Percentiles rank a stretch among this genome's conserved stretches.
Evolutionary conservation across 495 filamentous ascomycete genomes (phyloP).

Genomic region (Daldinia bambusicola): DNA sequence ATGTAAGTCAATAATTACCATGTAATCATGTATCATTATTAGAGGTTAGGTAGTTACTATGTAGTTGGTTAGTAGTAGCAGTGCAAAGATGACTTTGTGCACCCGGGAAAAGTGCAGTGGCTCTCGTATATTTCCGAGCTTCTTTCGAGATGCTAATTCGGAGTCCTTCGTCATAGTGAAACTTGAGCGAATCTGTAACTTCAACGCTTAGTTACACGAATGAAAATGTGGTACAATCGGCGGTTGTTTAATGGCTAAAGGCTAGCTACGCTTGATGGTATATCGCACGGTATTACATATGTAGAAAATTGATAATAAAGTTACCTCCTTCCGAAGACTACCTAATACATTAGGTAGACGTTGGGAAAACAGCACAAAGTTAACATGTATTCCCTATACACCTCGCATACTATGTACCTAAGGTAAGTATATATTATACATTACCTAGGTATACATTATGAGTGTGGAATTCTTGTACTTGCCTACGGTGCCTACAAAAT

Average conservation of each 20-base stretch:
- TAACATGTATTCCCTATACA: not conserved
- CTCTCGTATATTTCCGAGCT: slow-evolving; percentile 2
- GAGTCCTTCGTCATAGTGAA: not conserved
- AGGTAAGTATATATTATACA: too few relatives aligned
- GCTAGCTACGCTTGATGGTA: slow-evolving; percentile 28
- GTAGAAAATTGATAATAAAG: slow-evolving; percentile 13
- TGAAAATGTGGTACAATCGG: slow-evolving; percentile 23
- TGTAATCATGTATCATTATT: not conserved
- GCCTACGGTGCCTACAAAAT: too few relatives aligned
- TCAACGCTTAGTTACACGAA: slow-evolving; percentile 32
- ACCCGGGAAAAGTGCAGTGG: not conserved
- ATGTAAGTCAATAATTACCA: not conserved
- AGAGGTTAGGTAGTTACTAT: not conserved
- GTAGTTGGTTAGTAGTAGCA: not conserved
- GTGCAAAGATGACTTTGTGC: not conserved
- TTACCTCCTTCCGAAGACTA: not conserved
- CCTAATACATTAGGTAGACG: not conserved
- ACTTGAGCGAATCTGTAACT: not conserved
- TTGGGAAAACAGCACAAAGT: not conserved
- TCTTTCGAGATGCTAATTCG: not conserved
- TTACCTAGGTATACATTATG: too few relatives aligned
- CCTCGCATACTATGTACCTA: too few relatives aligned
- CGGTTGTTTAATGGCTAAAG: slow-evolving; percentile 34
- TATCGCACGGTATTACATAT: not conserved
- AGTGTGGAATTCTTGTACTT: too few relatives aligned